Base-by-base conservation (phyloP, 768 basidiomycete genomes). In the Tremella yokohamensis region DNA sequence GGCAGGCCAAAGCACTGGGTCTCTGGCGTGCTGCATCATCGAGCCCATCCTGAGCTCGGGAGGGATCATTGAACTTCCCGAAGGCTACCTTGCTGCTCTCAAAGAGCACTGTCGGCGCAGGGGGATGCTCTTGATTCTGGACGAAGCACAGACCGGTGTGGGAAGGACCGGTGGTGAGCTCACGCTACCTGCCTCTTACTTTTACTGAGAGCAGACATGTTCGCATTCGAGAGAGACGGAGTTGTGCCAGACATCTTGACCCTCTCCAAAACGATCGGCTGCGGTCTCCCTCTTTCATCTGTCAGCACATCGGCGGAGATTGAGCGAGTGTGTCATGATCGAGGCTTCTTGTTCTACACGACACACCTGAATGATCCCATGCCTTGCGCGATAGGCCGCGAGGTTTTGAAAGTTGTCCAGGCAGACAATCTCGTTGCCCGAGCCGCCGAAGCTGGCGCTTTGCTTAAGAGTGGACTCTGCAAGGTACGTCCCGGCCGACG, bases 101-200 rank as follows among this genome's bases (percentile, higher is more conserved):
- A 63, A 66, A 24, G 37, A 37, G n/a, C 58, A 71, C 22, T 71
- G 69, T 52, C 57, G 58, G 59, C 58, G 58, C 26, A 20, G 67
- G 20, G 64, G 62, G 3, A 68, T 71, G 66, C 64, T 68, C 22
- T 48, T 71, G 11, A 68, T 71, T 38, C 45, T 71, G 3, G 69
- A 71, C 44, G 69, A 71, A 39, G 69, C 69, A 8, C 69, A 71
- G 55, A 71, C 69, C 2, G 69, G 69, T n/a, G 49, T 61, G 37
- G 66, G 51, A 13, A 56, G 58, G n/a, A 65, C 59, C 13, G 66
- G 67, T 29, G 61, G 66, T 68, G 34, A 50, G 61, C 54, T 16
- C 25, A 8, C 24, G 16, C 8, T 13, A 26, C 22, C 11, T 11
- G 8, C 18, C 40, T 29, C 11, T 12, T 49, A 50, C 15, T 26